phyloP scores from a whole-genome alignment of 2,329 filamentous ascomycete species.

The Cryoendolithus antarcticus region DNA sequence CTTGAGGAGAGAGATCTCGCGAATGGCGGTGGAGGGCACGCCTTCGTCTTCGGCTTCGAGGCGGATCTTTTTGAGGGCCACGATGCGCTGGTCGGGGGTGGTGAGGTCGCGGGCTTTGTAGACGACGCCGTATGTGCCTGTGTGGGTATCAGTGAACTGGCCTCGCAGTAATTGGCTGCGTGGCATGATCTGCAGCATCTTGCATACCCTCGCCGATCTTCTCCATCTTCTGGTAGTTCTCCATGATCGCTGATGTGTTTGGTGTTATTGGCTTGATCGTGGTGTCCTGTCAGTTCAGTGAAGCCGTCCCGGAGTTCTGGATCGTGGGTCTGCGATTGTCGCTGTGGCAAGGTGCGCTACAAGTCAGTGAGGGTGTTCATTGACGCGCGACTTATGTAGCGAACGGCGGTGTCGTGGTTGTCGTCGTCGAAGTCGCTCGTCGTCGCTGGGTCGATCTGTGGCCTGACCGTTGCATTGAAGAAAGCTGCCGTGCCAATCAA shows the following conservation, averaged over 20 bases:
- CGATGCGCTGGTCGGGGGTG: conserved; percentile 65
- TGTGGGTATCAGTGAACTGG: conserved; percentile 1
- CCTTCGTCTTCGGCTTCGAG: conserved; percentile 92
- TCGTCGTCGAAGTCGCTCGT: neutral
- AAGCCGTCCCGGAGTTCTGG: too few species aligned
- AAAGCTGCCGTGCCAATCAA: neutral
- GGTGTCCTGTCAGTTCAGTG: too few species aligned
- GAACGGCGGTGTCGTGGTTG: too few species aligned
- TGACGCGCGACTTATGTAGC: too few species aligned
- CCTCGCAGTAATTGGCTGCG: too few species aligned
- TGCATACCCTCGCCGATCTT: conserved; percentile 89
- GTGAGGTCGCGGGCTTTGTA: conserved; percentile 86
- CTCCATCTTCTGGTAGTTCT: conserved; percentile 93
- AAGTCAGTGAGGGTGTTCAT: too few species aligned
- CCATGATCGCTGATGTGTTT: conserved; percentile 44
- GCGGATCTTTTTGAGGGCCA: conserved; percentile 89
- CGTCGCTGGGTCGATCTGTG: neutral
- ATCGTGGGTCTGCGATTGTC: too few species aligned
- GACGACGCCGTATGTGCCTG: conserved; percentile 88
- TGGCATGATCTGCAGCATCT: too few species aligned
- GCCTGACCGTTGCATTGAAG: neutral
- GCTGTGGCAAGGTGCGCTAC: too few species aligned
- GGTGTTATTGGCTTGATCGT: too few species aligned
- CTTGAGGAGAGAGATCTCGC: conserved; percentile 86
- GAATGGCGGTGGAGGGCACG: conserved; percentile 83